Percentiles rank a stretch among this genome's conserved stretches.
Evolutionary conservation across 371 early-diverging fungal species (phyloP).

Genomic region (Syncephalastrum contaminatum): DNA sequence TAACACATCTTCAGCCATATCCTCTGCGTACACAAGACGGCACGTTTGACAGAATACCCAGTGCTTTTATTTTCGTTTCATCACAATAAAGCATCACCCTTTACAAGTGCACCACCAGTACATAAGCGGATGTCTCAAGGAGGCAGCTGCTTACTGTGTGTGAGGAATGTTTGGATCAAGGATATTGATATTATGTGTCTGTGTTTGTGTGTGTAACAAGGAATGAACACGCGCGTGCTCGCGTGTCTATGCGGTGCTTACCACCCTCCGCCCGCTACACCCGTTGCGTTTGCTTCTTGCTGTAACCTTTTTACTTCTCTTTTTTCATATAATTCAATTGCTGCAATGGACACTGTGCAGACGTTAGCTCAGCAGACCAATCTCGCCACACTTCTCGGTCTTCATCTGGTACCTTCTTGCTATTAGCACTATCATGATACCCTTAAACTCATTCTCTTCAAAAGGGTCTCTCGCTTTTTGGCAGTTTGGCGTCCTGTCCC

Average conservation of each 20-base stretch:
- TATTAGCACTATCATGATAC: background rate
- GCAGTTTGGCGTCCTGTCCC: constrained; percentile 41
- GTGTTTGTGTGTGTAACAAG: too few species aligned
- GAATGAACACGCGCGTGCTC: too few species aligned
- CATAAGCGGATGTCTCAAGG: too few species aligned
- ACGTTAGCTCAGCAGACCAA: constrained; percentile 41
- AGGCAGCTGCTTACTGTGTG: too few species aligned
- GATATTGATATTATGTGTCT: too few species aligned
- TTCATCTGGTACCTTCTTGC: constrained; percentile 36
- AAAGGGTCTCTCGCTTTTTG: constrained; percentile 43
- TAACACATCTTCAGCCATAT: too few species aligned
- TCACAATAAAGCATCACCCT: too few species aligned
- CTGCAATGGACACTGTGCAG: constrained; percentile 37
- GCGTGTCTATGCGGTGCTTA: background rate
- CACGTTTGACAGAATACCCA: too few species aligned
- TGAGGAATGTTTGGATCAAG: background rate
- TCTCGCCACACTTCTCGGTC: constrained; percentile 43
- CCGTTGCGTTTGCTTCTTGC: background rate
- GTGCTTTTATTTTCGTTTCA: too few species aligned
- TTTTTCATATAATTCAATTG: background rate
- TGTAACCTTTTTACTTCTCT: background rate
- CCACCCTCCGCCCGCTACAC: too few species aligned
- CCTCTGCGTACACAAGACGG: too few species aligned
- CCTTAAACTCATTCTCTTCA: background rate
- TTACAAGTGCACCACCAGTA: too few species aligned